phyloP scores from a whole-genome alignment of 192 early-diverging fungal genomes.

The Rhizoclosmatium globosum region DNA sequence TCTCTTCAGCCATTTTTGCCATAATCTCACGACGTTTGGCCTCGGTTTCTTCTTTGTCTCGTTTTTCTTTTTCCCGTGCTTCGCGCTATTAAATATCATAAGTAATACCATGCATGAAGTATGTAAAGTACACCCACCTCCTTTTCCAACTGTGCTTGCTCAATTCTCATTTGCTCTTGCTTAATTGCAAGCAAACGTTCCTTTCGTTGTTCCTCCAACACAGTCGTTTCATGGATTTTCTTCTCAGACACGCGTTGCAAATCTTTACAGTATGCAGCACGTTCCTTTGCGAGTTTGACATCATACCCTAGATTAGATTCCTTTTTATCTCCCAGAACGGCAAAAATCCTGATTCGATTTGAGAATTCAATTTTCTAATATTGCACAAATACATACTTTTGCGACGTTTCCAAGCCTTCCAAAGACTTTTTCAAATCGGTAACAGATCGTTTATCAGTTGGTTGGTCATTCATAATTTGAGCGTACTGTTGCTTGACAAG shows the following conservation, averaged over 20 bases:
- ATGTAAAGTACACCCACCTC: constrained; percentile 33
- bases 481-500: constrained; percentile 86
- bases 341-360: constrained; percentile 40
- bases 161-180: constrained; percentile 36
- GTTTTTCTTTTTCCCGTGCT: constrained; percentile 40
- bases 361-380: neutral
- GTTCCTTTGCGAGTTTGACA: constrained; percentile 49
- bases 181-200: constrained; percentile 47
- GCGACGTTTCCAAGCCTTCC: constrained; percentile 59
- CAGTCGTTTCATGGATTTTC: constrained; percentile 58
- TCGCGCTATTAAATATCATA: neutral
- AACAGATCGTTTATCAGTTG: constrained; percentile 63
- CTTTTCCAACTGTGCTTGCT: constrained; percentile 34
- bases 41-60: constrained; percentile 31
- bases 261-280: constrained; percentile 53
- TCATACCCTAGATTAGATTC: constrained; percentile 47
- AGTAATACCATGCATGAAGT: neutral
- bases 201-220: constrained; percentile 46
- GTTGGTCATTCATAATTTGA: constrained; percentile 77
- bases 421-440: constrained; percentile 64
- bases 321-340: constrained; percentile 33
- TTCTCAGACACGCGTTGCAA: constrained; percentile 48
- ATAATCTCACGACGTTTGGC: constrained; percentile 42
- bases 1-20: constrained; percentile 37
- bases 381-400: constrained; percentile 26